These are phyloP conservation scores for Hymenoscyphus occultus DNA, from an alignment of 2,329 filamentous ascomycete species.

Conservation along the genomic window DNA sequence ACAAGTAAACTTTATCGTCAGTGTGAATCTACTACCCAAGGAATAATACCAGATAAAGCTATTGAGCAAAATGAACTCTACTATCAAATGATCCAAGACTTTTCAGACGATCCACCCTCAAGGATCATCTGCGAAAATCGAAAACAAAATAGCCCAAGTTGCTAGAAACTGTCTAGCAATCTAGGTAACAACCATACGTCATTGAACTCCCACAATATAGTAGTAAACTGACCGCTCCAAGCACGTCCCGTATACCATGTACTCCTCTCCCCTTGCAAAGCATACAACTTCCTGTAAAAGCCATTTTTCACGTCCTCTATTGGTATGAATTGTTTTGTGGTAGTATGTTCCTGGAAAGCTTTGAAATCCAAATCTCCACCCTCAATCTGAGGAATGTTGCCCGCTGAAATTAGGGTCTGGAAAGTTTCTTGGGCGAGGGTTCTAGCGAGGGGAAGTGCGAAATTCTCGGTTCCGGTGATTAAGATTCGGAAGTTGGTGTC, in stretches of 20 bases:
- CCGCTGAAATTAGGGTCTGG: neutral
- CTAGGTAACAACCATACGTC: neutral
- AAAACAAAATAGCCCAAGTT: no score
- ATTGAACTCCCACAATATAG: neutral
- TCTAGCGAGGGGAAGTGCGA: neutral
- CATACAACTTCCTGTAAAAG: slow-evolving; percentile 8
- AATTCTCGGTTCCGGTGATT: slow-evolving; percentile 11
- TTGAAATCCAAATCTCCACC: neutral
- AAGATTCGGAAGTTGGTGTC: slow-evolving; percentile 13
- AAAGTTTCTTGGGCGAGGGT: neutral
- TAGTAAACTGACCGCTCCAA: neutral
- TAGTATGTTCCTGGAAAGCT: slow-evolving; percentile 2
- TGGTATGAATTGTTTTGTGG: neutral
- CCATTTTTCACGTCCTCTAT: slow-evolving; percentile 3
- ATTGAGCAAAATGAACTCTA: no score
- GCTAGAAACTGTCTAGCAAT: neutral
- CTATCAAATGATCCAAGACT: no score
- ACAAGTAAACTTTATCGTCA: no score
- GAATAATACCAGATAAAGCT: no score
- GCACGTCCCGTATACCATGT: neutral
- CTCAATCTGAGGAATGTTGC: neutral
- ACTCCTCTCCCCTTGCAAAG: slow-evolving; percentile 3
- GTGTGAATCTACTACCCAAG: no score
- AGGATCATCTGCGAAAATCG: no score
- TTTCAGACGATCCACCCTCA: no score